Conservation (phyloP, 768 basidiomycete species). For the Macrolepiota dolichaula region DNA sequence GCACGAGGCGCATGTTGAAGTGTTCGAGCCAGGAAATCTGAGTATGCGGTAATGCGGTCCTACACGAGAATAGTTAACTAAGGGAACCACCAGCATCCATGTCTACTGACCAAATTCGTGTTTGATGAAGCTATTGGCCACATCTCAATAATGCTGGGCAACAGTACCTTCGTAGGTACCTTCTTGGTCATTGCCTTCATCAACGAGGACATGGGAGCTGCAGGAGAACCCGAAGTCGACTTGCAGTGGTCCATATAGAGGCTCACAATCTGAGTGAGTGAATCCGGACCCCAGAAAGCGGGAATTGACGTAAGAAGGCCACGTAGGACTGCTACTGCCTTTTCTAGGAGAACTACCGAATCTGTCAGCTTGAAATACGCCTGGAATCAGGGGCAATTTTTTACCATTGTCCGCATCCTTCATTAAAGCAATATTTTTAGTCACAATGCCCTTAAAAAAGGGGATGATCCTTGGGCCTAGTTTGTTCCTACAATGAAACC, state of each 20-base stretch:
- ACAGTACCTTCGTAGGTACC: conserved; percentile 59
- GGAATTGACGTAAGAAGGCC: conserved; percentile 74
- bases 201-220: conserved; percentile 37
- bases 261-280: conserved; percentile 52
- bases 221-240: conserved; percentile 27
- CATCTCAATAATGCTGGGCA: conserved; percentile 59
- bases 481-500: conserved; percentile 44
- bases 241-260: conserved; percentile 49
- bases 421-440: conserved; percentile 49
- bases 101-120: conserved; percentile 29
- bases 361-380: not conserved
- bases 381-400: not conserved
- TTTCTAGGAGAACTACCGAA: conserved; percentile 25
- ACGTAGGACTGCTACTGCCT: conserved; percentile 51
- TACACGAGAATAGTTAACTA: conserved; percentile 12
- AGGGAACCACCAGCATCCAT: not conserved
- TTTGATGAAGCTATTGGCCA: conserved; percentile 41
- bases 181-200: conserved; percentile 69
- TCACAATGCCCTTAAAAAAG: conserved; percentile 68
- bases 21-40: conserved; percentile 62
- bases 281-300: conserved; percentile 70
- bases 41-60: conserved; percentile 49
- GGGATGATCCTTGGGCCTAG: conserved; percentile 90
- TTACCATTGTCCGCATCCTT: conserved; percentile 38
- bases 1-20: conserved; percentile 63